These are phyloP conservation scores for Septoria petroselini DNA, from an alignment of 2,329 filamentous ascomycete species.

Conservation along the genomic window DNA sequence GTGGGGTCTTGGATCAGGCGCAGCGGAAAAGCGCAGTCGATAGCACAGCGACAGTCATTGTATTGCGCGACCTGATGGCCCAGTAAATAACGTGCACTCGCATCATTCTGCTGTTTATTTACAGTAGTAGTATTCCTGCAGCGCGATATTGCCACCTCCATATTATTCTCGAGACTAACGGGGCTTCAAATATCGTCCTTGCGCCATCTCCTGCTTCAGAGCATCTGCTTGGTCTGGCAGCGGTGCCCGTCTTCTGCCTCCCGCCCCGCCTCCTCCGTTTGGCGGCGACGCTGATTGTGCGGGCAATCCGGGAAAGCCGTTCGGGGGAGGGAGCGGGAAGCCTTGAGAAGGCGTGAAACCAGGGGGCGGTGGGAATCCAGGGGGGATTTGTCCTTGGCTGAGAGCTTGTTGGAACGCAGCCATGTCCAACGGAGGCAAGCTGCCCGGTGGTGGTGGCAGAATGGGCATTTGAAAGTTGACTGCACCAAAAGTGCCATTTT, in stretches of 20 bases:
- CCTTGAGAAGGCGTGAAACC: constrained; percentile 29
- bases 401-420: constrained; percentile 35
- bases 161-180: constrained; percentile 9
- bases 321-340: constrained; percentile 32
- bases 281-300: constrained; percentile 26
- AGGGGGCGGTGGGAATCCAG: constrained; percentile 27
- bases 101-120: no score
- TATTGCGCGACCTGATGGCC: no score
- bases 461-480: constrained; percentile 23
- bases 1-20: no score
- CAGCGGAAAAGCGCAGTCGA: no score
- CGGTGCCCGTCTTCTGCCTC: constrained; percentile 59
- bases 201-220: constrained; percentile 70
- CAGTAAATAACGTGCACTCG: no score
- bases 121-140: no score
- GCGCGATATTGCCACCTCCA: neutral
- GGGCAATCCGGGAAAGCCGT: constrained; percentile 30
- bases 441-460: constrained; percentile 24
- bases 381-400: constrained; percentile 28
- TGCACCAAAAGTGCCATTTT: constrained; percentile 30
- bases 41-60: no score
- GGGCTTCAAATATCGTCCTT: constrained; percentile 49
- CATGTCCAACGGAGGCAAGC: constrained; percentile 34
- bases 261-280: constrained; percentile 20
- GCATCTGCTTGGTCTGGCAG: constrained; percentile 83